Evolutionary conservation across 1,284 basidiomycete species (phyloP).

Genomic region (Ceratobasidium sp.): DNA sequence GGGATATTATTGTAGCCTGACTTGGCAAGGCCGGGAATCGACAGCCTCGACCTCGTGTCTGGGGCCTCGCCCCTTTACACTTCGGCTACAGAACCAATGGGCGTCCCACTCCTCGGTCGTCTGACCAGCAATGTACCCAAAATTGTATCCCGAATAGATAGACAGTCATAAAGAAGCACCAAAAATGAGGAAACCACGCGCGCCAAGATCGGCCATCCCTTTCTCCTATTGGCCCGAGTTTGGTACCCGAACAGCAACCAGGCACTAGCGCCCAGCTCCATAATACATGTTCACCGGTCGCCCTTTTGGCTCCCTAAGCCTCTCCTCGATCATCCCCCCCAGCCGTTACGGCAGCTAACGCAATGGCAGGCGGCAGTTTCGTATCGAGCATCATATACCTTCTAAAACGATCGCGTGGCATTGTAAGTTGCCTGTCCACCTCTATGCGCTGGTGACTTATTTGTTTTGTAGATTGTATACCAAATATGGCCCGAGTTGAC

Average conservation of each 20-base stretch:
- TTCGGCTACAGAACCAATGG: too few species aligned
- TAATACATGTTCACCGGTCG: neutral
- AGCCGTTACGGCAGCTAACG: neutral
- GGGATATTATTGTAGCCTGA: too few species aligned
- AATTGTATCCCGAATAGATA: too few species aligned
- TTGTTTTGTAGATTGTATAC: neutral
- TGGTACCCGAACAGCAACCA: neutral
- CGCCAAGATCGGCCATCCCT: neutral
- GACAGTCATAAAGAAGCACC: too few species aligned
- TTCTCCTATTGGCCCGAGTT: constrained; percentile 30
- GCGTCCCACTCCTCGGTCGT: too few species aligned
- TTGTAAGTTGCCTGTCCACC: neutral
- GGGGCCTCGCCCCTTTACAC: too few species aligned
- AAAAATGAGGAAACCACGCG: too few species aligned
- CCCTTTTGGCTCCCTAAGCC: neutral
- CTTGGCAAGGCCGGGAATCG: too few species aligned
- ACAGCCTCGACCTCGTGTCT: too few species aligned
- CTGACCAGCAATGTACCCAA: too few species aligned
- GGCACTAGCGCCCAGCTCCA: neutral
- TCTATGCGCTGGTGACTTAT: neutral
- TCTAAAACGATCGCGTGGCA: constrained; percentile 10
- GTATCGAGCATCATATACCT: neutral
- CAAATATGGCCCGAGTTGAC: constrained; percentile 22
- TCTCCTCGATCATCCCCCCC: neutral
- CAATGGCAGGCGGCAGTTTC: neutral